These are phyloP conservation scores for Dryas octopetala DNA, from an alignment of 306 rosid genomes.

Conservation along the genomic window DNA sequence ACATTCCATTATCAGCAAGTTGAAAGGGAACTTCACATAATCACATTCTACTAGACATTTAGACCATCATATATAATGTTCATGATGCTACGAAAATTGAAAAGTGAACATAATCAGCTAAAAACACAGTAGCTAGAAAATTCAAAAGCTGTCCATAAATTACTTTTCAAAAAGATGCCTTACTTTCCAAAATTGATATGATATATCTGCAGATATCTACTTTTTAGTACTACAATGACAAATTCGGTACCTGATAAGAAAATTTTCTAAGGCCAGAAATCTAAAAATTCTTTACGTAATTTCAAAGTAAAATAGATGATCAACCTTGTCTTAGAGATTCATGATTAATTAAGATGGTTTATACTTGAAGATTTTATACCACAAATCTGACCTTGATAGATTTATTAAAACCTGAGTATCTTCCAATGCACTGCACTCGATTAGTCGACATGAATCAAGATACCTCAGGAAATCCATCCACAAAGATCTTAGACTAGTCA, in stretches of 20 bases:
- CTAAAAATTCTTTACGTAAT: background rate
- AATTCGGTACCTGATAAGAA: background rate
- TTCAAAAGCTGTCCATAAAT: background rate
- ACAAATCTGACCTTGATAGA: constrained; percentile 26
- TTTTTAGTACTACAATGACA: background rate
- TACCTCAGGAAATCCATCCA: constrained; percentile 9
- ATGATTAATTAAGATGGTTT: constrained; percentile 45
- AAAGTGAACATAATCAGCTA: background rate
- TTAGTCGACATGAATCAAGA: background rate
- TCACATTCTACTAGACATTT: background rate
- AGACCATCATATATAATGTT: background rate
- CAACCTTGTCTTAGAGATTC: constrained; percentile 24
- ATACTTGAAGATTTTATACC: constrained; percentile 46
- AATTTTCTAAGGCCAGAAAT: background rate
- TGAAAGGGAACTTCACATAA: background rate
- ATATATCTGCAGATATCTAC: background rate
- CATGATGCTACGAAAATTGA: background rate
- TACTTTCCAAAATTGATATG: background rate
- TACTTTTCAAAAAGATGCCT: background rate
- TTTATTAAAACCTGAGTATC: constrained; percentile 22
- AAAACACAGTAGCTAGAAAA: background rate
- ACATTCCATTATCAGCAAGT: background rate
- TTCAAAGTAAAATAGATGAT: background rate
- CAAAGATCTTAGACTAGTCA: constrained; percentile 17
- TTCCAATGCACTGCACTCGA: constrained; percentile 28